phyloP scores from a whole-genome alignment of 2,329 filamentous ascomycete genomes.

The Zymoseptoria brevis region DNA sequence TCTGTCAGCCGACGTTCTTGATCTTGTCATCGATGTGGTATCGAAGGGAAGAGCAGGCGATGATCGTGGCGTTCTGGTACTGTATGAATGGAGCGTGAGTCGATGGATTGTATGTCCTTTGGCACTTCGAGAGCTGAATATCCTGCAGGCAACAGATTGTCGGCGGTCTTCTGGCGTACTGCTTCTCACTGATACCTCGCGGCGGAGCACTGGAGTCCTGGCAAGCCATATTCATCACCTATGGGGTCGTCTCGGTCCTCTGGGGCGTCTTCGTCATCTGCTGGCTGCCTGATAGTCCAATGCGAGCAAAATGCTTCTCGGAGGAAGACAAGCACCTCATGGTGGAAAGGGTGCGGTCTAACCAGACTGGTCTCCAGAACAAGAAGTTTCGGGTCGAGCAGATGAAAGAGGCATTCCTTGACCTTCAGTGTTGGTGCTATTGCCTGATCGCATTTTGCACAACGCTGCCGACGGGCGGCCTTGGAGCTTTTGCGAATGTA shows the following conservation, averaged over 20 bases:
- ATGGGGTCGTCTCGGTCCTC: constrained; percentile 55
- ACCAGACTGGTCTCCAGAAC: constrained; percentile 42
- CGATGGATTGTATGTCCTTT: not conserved
- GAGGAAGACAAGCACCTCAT: constrained; percentile 53
- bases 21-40: constrained; percentile 62
- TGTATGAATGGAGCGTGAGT: constrained; percentile 11
- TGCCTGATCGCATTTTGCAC: constrained; percentile 57
- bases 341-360: constrained; percentile 39
- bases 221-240: constrained; percentile 61
- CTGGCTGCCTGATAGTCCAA: constrained; percentile 62
- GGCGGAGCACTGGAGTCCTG: constrained; percentile 38
- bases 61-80: constrained; percentile 61
- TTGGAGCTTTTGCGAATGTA: constrained; percentile 61
- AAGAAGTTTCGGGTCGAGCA: constrained; percentile 46
- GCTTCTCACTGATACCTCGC: constrained; percentile 30
- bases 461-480: constrained; percentile 63
- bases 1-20: constrained; percentile 61
- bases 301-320: constrained; percentile 61
- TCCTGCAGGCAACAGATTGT: constrained; percentile 63
- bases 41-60: constrained; percentile 58
- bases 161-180: constrained; percentile 59
- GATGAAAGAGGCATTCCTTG: constrained; percentile 50
- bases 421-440: constrained; percentile 50
- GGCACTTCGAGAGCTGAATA: constrained; percentile 26
- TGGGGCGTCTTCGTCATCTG: constrained; percentile 58